Evolutionary conservation across 495 filamentous ascomycete genomes (phyloP).

Genomic region (Xylaria grammica): DNA sequence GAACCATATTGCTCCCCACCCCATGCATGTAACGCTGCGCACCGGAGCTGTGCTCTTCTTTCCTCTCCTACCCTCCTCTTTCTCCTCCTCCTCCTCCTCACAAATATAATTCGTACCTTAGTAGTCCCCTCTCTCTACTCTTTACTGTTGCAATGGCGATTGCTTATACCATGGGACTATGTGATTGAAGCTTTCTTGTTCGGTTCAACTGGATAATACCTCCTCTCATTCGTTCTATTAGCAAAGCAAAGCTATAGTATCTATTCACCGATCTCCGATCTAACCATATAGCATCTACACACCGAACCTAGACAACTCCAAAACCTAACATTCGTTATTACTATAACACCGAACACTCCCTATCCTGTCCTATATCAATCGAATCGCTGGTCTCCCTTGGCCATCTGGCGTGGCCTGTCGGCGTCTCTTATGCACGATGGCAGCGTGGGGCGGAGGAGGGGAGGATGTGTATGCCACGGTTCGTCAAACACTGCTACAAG

Average conservation of each 20-base stretch:
- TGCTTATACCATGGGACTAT: too few species aligned
- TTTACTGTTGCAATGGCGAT: too few species aligned
- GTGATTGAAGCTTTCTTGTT: too few species aligned
- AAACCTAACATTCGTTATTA: background rate
- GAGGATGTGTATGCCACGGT: slow-evolving; percentile 65
- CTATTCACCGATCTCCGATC: background rate
- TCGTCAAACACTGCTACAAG: slow-evolving; percentile 33
- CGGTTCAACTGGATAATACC: too few species aligned
- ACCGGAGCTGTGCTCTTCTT: too few species aligned
- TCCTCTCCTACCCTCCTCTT: too few species aligned
- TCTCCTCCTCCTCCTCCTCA: too few species aligned
- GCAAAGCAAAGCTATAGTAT: background rate
- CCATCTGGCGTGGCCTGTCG: slow-evolving; percentile 20
- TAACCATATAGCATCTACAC: background rate
- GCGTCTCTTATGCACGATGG: slow-evolving; percentile 40
- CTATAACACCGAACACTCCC: background rate
- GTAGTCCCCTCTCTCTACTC: too few species aligned
- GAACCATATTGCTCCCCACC: too few species aligned
- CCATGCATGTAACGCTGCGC: too few species aligned
- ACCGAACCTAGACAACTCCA: background rate
- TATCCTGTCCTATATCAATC: background rate
- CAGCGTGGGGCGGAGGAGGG: slow-evolving; percentile 39
- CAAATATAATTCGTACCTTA: too few species aligned
- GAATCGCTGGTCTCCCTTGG: background rate
- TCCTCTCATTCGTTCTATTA: too few species aligned